These are phyloP conservation scores for Monosporascus cannonballus DNA, from an alignment of 2,329 filamentous ascomycete genomes.

Conservation along the genomic window DNA sequence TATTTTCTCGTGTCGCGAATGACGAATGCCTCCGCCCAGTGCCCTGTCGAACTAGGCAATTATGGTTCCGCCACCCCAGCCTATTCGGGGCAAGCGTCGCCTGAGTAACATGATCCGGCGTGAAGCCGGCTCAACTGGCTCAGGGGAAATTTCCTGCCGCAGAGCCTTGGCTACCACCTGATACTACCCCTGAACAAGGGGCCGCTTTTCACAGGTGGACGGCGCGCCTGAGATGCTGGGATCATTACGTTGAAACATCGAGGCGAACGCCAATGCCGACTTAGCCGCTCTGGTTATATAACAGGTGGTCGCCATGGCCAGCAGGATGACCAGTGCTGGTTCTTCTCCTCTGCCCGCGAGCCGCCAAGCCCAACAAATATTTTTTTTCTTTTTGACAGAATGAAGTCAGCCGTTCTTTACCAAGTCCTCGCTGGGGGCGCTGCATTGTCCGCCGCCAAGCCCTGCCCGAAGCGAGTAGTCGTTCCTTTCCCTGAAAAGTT, in stretches of 20 bases:
- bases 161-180: background rate
- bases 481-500: background rate
- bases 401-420: background rate
- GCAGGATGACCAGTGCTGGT: background rate
- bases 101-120: too few species aligned
- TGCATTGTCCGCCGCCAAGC: background rate
- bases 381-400: background rate
- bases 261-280: background rate
- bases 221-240: background rate
- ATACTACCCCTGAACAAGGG: background rate
- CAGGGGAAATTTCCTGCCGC: background rate
- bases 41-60: too few species aligned
- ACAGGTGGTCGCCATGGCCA: background rate
- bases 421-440: background rate
- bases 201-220: background rate
- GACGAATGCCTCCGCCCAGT: too few species aligned
- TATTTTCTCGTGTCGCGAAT: too few species aligned
- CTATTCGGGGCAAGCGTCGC: too few species aligned
- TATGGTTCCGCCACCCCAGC: too few species aligned
- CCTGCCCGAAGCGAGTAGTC: background rate
- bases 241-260: background rate
- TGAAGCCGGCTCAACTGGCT: background rate
- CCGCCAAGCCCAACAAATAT: background rate
- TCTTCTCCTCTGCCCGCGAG: background rate
- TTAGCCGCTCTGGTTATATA: background rate